Base-by-base conservation (phyloP, 345 rosid species). In the Populus euphratica region DNA sequence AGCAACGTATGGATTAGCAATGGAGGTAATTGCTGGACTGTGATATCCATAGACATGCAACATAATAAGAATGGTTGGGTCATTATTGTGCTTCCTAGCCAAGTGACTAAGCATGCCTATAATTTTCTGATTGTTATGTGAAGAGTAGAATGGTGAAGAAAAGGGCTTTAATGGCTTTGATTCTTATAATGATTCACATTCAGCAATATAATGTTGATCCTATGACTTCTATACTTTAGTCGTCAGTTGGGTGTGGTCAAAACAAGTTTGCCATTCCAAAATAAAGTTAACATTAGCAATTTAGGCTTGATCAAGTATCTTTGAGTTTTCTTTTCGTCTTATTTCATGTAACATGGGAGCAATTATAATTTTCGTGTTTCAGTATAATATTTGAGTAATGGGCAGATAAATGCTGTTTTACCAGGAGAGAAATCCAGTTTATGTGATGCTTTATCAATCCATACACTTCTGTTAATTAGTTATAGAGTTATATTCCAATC, bases 1-100 rank as follows among this genome's bases (percentile, higher is more conserved):
- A 84, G 98, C 98, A 59, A 91, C 97, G 38, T 92, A 92, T 85
- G 99, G 99, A 85, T 91, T 95, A 72, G 97, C 99, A 13, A 95
- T 95, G 97, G 98, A 95, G 98, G 99, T 95, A 90, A 85, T 63
- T 6, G 72, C 43, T 76, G 52, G 73, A 44, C 77, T 59, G 61
- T 62, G 79, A 64, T 2, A 6, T 76, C 25, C 63, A 31, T 47
- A 17, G 44, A 36, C 8, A 18, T 70, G 38, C 29, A 13, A 12
- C 17, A 47, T 47, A 4, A 47, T 47, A 4, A 13, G 50, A 47
- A 47, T 14, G 5, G 50, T 47, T 47, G 50, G 16, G 63, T 72
- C 25, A 52, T 50, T 29, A 31, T 13, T 72, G 7, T 18, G 50
- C 16, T 29, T 74, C 29, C 3, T 29, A 47, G 43, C 50, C 50